Percentiles rank a stretch among this genome's conserved stretches.
Evolutionary conservation across 2,329 filamentous ascomycete species (phyloP).

Genomic region (Stachybotrys chlorohalonatus): DNA sequence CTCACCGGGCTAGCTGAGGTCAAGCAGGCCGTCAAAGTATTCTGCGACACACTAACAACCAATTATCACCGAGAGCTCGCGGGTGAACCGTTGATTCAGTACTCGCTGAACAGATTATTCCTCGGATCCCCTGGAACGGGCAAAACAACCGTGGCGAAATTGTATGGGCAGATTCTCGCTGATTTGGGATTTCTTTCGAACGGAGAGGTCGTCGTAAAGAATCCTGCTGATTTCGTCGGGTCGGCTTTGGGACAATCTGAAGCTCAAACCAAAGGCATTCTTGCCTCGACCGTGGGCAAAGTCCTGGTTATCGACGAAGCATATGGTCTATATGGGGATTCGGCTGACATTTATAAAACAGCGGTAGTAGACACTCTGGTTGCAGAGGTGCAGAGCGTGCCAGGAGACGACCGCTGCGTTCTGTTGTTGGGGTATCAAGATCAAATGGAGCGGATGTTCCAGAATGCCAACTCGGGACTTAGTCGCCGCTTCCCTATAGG

Average conservation of each 20-base stretch:
- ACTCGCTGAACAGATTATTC: constrained; percentile 60
- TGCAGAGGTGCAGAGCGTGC: constrained; percentile 59
- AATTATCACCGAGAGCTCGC: constrained; percentile 60
- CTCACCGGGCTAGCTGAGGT: constrained; percentile 53
- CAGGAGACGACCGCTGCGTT: constrained; percentile 65
- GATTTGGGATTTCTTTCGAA: constrained; percentile 59
- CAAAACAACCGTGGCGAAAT: constrained; percentile 66
- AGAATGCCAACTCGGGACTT: constrained; percentile 65
- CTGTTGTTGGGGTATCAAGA: constrained; percentile 63
- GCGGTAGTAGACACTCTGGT: constrained; percentile 69
- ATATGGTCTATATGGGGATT: constrained; percentile 47
- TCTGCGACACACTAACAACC: constrained; percentile 51
- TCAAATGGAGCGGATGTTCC: constrained; percentile 62
- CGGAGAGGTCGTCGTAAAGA: constrained; percentile 64
- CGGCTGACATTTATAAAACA: constrained; percentile 39
- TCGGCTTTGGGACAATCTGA: constrained; percentile 57
- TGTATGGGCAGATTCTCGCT: constrained; percentile 60
- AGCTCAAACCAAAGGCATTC: constrained; percentile 60
- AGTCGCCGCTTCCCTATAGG: constrained; percentile 55
- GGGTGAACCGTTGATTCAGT: constrained; percentile 50
- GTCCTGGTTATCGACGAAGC: constrained; percentile 76
- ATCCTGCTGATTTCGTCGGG: constrained; percentile 66
- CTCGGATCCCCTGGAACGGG: constrained; percentile 66
- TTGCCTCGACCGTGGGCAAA: constrained; percentile 58
- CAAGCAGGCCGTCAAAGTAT: constrained; percentile 47